Percentiles rank a stretch among this genome's conserved stretches.
Evolutionary conservation across 1,284 basidiomycete genomes (phyloP).

Genomic region (Leccinum subrobustum): DNA sequence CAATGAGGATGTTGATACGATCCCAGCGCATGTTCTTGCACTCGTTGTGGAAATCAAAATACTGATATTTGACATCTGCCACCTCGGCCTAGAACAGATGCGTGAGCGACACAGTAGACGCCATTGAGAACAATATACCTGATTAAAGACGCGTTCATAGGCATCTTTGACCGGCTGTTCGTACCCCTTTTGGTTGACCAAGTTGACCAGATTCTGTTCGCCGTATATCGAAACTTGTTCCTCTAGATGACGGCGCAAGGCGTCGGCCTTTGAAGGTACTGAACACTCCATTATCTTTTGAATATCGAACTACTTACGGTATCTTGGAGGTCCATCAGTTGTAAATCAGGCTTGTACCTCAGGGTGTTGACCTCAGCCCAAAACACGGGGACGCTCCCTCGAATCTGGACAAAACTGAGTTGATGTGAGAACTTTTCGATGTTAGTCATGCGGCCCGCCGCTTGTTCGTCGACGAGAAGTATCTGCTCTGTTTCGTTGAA

Average conservation of each 20-base stretch:
- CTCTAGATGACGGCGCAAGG: conserved; percentile 74
- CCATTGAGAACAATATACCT: conserved; percentile 39
- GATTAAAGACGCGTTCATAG: conserved; percentile 78
- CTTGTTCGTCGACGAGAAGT: conserved; percentile 69
- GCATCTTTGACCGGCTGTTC: conserved; percentile 97
- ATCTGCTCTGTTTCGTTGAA: conserved; percentile 96
- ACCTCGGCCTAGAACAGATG: conserved; percentile 49
- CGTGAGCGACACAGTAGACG: conserved; percentile 4
- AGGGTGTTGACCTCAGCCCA: conserved; percentile 98
- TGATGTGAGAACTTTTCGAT: conserved; percentile 56
- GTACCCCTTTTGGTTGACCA: conserved; percentile 94
- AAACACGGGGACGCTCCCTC: conserved; percentile 92
- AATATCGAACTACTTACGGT: conserved; percentile 53
- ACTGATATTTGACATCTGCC: conserved; percentile 81
- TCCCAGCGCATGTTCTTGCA: conserved; percentile 97
- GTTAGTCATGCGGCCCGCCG: conserved; percentile 41
- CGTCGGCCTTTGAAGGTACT: conserved; percentile 54
- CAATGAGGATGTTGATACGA: conserved; percentile 82
- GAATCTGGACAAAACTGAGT: conserved; percentile 89
- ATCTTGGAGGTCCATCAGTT: conserved; percentile 90
- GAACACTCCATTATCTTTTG: conserved; percentile 4
- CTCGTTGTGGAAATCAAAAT: conserved; percentile 98
- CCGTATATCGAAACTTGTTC: conserved; percentile 81
- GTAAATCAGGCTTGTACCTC: conserved; percentile 95
- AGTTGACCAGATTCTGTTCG: conserved; percentile 81